Conservation (phyloP, 129 eudicot genomes). For the Escallonia herrerae region DNA sequence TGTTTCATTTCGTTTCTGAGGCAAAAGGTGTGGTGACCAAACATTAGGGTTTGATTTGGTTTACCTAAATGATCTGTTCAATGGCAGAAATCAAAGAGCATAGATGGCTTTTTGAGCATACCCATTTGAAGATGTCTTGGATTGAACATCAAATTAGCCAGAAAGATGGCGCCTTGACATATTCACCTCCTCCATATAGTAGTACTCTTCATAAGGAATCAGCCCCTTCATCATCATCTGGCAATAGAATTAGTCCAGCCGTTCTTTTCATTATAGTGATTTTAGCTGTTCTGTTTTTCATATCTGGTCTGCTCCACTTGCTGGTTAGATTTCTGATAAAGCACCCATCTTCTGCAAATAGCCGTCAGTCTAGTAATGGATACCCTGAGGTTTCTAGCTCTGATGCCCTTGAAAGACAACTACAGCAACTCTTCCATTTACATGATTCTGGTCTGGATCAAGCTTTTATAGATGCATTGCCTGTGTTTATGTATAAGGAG, state of each 20-base stretch:
- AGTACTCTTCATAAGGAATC: slow-evolving; percentile 31
- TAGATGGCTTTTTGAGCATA: slow-evolving; percentile 43
- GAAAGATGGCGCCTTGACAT: slow-evolving; percentile 35
- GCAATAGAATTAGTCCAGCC: slow-evolving; percentile 67
- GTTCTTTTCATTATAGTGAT: slow-evolving; percentile 74
- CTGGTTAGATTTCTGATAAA: slow-evolving; percentile 74
- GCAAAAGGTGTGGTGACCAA: slow-evolving; percentile 4
- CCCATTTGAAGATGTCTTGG: slow-evolving; percentile 64
- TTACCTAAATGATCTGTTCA: slow-evolving; percentile 27
- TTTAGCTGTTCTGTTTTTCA: slow-evolving; percentile 81
- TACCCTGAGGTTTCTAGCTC: slow-evolving; percentile 60
- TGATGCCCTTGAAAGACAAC: slow-evolving; percentile 76
- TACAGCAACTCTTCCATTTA: slow-evolving; percentile 72
- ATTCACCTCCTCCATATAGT: slow-evolving; percentile 31
- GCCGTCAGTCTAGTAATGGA: slow-evolving; percentile 33
- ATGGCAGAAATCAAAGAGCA: slow-evolving; percentile 31
- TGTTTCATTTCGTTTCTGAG: slow-evolving; percentile 5
- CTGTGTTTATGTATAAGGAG: slow-evolving; percentile 72
- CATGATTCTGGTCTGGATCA: slow-evolving; percentile 92
- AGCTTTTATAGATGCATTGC: slow-evolving; percentile 81
- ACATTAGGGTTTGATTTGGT: slow-evolving; percentile 17
- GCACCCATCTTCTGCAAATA: slow-evolving; percentile 39
- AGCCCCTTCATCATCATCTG: slow-evolving; percentile 45
- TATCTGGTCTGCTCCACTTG: slow-evolving; percentile 80
- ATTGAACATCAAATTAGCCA: slow-evolving; percentile 53